Evolutionary conservation across 208 protist species (phyloP).

Genomic region (Leishmania guyanensis): DNA sequence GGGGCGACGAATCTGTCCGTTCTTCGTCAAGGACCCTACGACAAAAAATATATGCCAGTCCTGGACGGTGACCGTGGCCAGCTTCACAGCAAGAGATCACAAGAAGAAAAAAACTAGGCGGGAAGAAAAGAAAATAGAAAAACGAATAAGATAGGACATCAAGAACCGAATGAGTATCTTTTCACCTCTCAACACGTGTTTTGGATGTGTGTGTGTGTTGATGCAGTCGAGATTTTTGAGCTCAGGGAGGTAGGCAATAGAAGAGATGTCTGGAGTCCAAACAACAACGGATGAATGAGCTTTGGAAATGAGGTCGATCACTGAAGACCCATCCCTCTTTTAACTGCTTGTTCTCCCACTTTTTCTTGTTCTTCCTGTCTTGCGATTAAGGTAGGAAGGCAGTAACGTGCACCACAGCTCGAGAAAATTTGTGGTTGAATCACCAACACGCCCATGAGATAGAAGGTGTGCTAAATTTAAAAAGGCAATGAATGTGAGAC

Average conservation of each 20-base stretch:
- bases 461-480: constrained; percentile 2
- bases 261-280: neutral
- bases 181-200: neutral
- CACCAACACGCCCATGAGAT: neutral
- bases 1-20: neutral
- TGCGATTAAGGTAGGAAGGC: neutral
- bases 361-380: neutral
- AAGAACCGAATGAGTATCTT: neutral
- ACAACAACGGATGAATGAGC: neutral
- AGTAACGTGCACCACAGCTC: neutral
- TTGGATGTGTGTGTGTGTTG: neutral
- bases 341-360: neutral
- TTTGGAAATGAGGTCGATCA: neutral
- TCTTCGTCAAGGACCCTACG: neutral
- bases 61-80: neutral
- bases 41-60: neutral
- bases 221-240: neutral
- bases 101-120: neutral
- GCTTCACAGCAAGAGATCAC: neutral
- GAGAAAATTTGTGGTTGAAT: neutral
- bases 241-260: neutral
- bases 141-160: neutral
- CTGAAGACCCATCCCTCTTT: neutral
- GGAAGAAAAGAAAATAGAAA: neutral
- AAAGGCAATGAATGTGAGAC: constrained; percentile 5